Evolutionary conservation across 1,139 yeast species (phyloP).

Genomic region (Scheffersomyces titani): DNA sequence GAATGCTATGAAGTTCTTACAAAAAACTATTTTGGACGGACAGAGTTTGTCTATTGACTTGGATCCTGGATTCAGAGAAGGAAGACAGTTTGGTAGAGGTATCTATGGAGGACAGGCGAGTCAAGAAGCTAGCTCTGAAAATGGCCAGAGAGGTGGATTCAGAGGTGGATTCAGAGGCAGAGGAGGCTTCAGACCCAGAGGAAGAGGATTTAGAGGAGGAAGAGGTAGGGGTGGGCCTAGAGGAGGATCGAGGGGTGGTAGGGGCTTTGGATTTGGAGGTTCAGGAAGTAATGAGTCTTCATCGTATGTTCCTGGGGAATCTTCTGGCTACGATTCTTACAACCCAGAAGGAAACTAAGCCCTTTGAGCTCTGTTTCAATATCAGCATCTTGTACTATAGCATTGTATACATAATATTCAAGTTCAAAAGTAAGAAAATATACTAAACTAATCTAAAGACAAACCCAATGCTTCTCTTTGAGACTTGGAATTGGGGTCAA

Average conservation of each 20-base stretch:
- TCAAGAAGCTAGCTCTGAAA: constrained; percentile 33
- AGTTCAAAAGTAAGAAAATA: background rate
- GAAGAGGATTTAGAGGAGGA: constrained; percentile 15
- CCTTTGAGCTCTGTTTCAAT: background rate
- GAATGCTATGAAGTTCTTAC: constrained; percentile 77
- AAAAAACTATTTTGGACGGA: constrained; percentile 81
- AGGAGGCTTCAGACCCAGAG: constrained; percentile 29
- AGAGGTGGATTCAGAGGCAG: constrained; percentile 18
- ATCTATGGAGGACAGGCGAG: constrained; percentile 80
- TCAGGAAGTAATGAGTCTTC: constrained; percentile 3
- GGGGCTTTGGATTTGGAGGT: constrained; percentile 20
- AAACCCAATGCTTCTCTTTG: constrained; percentile 24
- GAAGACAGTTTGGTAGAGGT: constrained; percentile 94
- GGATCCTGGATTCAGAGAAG: constrained; percentile 94
- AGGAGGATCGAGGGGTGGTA: constrained; percentile 25
- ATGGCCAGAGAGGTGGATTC: constrained; percentile 19
- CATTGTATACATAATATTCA: background rate
- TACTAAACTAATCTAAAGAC: constrained; percentile 5
- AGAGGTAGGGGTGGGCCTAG: constrained; percentile 29
- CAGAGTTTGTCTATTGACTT: constrained; percentile 78
- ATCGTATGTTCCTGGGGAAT: constrained; percentile 3
- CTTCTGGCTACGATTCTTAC: background rate
- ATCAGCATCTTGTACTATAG: background rate
- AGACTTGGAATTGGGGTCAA: constrained; percentile 20
- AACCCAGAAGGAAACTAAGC: background rate